These are phyloP conservation scores for Lumnitzera littorea DNA, from an alignment of 345 rosid species.

Conservation along the genomic window DNA sequence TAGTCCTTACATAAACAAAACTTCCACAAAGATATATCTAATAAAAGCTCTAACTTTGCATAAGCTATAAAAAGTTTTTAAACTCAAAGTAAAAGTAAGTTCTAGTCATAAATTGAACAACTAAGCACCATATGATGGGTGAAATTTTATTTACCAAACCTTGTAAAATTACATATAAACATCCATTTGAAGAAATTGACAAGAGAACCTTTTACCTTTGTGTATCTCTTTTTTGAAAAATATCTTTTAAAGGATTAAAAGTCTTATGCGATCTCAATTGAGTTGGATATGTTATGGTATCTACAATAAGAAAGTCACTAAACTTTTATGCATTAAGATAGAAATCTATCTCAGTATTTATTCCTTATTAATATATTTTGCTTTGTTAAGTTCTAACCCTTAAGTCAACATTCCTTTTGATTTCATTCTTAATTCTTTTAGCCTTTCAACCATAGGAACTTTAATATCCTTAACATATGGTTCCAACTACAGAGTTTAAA, in stretches of 20 bases:
- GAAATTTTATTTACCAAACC: too few species aligned
- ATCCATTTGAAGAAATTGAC: not conserved
- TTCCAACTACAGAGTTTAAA: constrained; percentile 22
- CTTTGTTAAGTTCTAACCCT: constrained; percentile 20
- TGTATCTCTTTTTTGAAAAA: constrained; percentile 28
- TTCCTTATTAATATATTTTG: constrained; percentile 20
- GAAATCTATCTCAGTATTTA: constrained; percentile 15
- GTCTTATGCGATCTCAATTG: constrained; percentile 27
- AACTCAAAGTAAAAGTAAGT: too few species aligned
- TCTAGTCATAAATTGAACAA: too few species aligned
- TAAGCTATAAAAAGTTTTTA: too few species aligned
- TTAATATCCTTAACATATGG: constrained; percentile 23
- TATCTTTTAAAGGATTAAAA: constrained; percentile 27
- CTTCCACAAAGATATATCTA: too few species aligned
- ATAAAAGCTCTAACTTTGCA: too few species aligned
- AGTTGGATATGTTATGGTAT: constrained; percentile 28
- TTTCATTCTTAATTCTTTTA: constrained; percentile 17
- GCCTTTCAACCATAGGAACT: constrained; percentile 20
- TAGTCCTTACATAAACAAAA: too few species aligned
- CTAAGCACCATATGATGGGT: too few species aligned
- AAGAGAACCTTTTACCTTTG: constrained; percentile 20
- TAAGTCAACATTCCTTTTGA: constrained; percentile 29
- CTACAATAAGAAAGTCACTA: constrained; percentile 23
- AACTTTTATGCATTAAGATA: constrained; percentile 21
- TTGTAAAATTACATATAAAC: not conserved